Evolutionary conservation across 768 basidiomycete species (phyloP).

Genomic region (Leucocoprinus leucothites): DNA sequence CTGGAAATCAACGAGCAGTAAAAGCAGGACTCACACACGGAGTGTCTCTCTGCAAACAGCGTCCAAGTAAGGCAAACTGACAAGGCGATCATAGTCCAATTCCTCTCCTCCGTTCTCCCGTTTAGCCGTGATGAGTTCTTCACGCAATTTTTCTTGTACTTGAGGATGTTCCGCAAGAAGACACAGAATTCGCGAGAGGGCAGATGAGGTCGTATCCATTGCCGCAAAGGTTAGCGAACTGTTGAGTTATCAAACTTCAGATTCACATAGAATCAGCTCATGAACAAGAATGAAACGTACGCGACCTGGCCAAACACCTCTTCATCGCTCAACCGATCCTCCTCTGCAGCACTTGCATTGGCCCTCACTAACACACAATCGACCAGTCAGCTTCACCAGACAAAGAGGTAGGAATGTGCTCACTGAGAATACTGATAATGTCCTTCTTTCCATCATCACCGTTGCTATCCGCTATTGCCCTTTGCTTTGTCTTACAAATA

Average conservation of each 20-base stretch:
- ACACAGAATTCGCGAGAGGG: slow-evolving; percentile 30
- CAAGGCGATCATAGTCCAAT: slow-evolving; percentile 34
- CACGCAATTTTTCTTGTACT: slow-evolving; percentile 33
- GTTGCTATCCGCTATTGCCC: slow-evolving; percentile 28
- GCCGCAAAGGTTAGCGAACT: slow-evolving; percentile 38
- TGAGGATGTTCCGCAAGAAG: slow-evolving; percentile 30
- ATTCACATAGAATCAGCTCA: slow-evolving; percentile 16
- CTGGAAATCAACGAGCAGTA: neutral
- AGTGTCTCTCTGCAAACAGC: slow-evolving; percentile 39
- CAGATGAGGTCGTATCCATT: slow-evolving; percentile 40
- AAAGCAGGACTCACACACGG: slow-evolving; percentile 25
- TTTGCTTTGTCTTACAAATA: slow-evolving; percentile 33
- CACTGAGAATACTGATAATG: slow-evolving; percentile 42
- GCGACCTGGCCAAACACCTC: slow-evolving; percentile 32
- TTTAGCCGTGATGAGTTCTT: slow-evolving; percentile 29
- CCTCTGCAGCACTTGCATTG: slow-evolving; percentile 27
- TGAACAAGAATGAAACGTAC: slow-evolving; percentile 5
- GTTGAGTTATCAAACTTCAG: no score
- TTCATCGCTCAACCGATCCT: slow-evolving; percentile 29
- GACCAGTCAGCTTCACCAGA: neutral
- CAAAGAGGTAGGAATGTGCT: slow-evolving; percentile 7
- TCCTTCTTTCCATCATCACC: slow-evolving; percentile 25
- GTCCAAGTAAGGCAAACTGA: slow-evolving; percentile 34
- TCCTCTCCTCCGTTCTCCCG: slow-evolving; percentile 19
- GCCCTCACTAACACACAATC: slow-evolving; percentile 24